phyloP scores from a whole-genome alignment of 345 rosid species.

The Citrus trifoliata region DNA sequence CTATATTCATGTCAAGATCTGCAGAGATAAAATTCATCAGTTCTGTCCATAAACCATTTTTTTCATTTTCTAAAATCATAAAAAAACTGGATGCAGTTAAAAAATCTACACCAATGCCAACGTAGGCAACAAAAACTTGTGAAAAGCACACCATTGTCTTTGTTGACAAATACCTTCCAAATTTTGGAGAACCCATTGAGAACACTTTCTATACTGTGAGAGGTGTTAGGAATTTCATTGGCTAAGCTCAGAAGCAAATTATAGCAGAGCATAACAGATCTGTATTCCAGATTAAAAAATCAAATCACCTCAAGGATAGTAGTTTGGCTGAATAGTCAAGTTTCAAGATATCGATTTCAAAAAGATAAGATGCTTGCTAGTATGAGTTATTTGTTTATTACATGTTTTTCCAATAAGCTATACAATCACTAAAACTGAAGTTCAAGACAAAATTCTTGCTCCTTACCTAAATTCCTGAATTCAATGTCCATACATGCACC shows the following conservation, averaged over 20 bases:
- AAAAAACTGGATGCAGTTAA: background rate
- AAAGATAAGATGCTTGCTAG: background rate
- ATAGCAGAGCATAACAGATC: background rate
- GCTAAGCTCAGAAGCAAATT: background rate
- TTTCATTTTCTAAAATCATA: background rate
- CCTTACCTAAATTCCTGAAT: conserved; percentile 45
- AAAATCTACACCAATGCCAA: background rate
- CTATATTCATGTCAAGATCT: background rate
- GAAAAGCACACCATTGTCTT: background rate
- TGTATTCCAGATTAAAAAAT: background rate
- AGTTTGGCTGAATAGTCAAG: background rate
- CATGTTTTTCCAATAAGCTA: background rate
- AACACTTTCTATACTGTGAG: background rate
- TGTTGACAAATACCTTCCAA: background rate
- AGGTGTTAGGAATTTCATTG: background rate
- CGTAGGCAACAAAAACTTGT: background rate
- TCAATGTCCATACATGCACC: conserved; percentile 37
- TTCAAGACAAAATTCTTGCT: background rate
- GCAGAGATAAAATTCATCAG: background rate
- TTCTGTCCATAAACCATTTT: background rate
- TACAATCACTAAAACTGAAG: background rate
- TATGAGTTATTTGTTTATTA: background rate
- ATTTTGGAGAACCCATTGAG: background rate
- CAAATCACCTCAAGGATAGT: background rate
- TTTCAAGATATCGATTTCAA: background rate